Evolutionary conservation across 139 green algal species (phyloP), one percentile per base, ranked within the genome.

Genomic region (Mesostigma viride): DNA sequence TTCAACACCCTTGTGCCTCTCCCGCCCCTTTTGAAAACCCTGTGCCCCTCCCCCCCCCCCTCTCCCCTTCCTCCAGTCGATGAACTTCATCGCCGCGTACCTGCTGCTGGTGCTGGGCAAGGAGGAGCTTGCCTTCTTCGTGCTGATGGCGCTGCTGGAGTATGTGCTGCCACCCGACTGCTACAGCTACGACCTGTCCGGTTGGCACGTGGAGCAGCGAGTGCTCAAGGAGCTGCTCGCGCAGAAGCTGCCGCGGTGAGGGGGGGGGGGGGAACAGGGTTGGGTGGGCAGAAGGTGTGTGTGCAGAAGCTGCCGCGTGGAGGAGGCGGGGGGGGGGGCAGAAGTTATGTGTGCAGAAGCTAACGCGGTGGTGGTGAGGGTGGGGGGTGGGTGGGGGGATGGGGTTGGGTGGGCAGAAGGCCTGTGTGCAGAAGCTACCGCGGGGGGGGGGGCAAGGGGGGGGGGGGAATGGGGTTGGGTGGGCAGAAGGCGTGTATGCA

Each of bases 21-120:
- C n/a, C n/a, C n/a, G n/a, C n/a, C n/a, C n/a, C n/a, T n/a, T n/a
- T n/a, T n/a, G n/a, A n/a, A n/a, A n/a, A n/a, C n/a, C n/a, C n/a
- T n/a, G n/a, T n/a, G n/a, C n/a, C n/a, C n/a, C n/a, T n/a, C n/a
- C n/a, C n/a, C n/a, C n/a, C n/a, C n/a, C n/a, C n/a, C n/a, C n/a
- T n/a, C n/a, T n/a, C n/a, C n/a, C n/a, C n/a, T n/a, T 30, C 14
- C 53, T 73, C 45, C 78, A 84, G 67, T 76, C 68, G 31, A 83
- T 85, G 77, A 84, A 85, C 40, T 85, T 70, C 31, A 56, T 85
- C 1, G 69, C 61, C 3, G 79, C 78, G 6, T 82, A 79, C 36
- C 64, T 85, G 30, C 64, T 85, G 34, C 64, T 85, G 35, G 73
- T 77, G 24, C 60, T 81, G 31, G 27, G 53, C 22, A 30, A 40